Percentiles rank a stretch among this genome's conserved stretches.
These are phyloP conservation scores for Chalciporus chontae DNA, from an alignment of 768 basidiomycete species.

Conservation along the genomic window DNA sequence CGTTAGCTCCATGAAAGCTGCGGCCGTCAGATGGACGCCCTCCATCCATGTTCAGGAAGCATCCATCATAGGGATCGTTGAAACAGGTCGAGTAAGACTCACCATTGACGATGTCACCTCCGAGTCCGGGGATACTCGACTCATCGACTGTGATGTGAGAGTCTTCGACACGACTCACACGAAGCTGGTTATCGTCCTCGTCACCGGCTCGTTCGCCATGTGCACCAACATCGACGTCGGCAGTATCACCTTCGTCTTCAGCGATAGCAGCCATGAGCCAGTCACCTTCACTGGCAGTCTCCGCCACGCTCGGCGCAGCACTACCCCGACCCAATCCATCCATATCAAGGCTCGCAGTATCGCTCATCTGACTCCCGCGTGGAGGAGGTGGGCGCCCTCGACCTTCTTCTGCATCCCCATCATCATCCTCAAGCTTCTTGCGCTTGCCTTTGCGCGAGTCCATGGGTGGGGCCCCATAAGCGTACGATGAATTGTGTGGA, in stretches of 20 bases:
- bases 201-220: slow-evolving; percentile 44
- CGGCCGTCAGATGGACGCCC: slow-evolving; percentile 37
- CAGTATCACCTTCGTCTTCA: slow-evolving; percentile 60
- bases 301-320: slow-evolving; percentile 62
- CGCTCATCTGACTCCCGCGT: slow-evolving; percentile 41
- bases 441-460: slow-evolving; percentile 77
- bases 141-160: slow-evolving; percentile 35
- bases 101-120: slow-evolving; percentile 44
- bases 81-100: slow-evolving; percentile 43
- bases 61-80: slow-evolving; percentile 40
- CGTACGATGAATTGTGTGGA: slow-evolving; percentile 52
- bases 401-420: slow-evolving; percentile 73
- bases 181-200: slow-evolving; percentile 44
- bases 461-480: slow-evolving; percentile 40
- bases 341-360: slow-evolving; percentile 53
- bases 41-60: slow-evolving; percentile 37
- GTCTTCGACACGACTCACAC: slow-evolving; percentile 40
- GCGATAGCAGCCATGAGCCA: slow-evolving; percentile 89
- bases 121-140: slow-evolving; percentile 31
- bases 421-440: slow-evolving; percentile 88
- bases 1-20: slow-evolving; percentile 60
- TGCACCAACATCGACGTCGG: slow-evolving; percentile 54
- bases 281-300: slow-evolving; percentile 69
- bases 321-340: slow-evolving; percentile 58
- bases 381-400: slow-evolving; percentile 64